Base-by-base conservation (phyloP, 169 alveolate species). In the Plasmodium fragile region DNA sequence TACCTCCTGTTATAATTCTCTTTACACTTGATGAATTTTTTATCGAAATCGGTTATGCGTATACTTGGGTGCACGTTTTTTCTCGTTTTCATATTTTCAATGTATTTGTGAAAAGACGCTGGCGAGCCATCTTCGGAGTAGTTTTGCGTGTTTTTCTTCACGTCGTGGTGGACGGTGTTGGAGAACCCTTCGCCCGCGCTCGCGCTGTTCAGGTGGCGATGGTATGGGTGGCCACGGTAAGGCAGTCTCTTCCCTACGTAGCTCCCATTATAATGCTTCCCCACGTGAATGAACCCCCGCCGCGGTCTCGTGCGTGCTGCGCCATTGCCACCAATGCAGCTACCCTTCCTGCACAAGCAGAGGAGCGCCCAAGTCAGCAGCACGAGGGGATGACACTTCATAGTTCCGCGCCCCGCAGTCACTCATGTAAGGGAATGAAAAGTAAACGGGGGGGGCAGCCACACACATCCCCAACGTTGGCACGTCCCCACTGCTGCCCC, bases 41-140 rank as follows among this genome's bases (percentile, higher is more conserved):
- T 84, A 22, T 84, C 93, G 28, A 52, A 59, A 5, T 84, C 80
- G 43, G 84, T 49, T 45, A 84, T 84, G 10, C 93, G 75, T 18
- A 84, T 84, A 73, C 93, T 84, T 6, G 93, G 93, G 59, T 84
- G 93, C 16, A 84, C 59, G 6, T 49, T 84, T 84, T 84, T 84
- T 18, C 93, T 71, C 6, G 84, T 84, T 41, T 84, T 84, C 11
- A 84, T 73, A 13, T 84, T 84, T 59, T 84, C 93, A 16, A 73
- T 84, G 8, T 84, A 84, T 65, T 79, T 84, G 34, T 84, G 93
- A 59, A 73, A 84, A n/a, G 93, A 34, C 36, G 75, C 75, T 0
- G 93, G 85, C 16, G 79, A 65, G 55, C 34, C 49, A n/a, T 84
- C 84, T 84, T 84, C 93, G 22, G 79, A 18, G 65, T 84, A 84